phyloP scores from a whole-genome alignment of 305 asterid genomes.

The Salvia sclarea region DNA sequence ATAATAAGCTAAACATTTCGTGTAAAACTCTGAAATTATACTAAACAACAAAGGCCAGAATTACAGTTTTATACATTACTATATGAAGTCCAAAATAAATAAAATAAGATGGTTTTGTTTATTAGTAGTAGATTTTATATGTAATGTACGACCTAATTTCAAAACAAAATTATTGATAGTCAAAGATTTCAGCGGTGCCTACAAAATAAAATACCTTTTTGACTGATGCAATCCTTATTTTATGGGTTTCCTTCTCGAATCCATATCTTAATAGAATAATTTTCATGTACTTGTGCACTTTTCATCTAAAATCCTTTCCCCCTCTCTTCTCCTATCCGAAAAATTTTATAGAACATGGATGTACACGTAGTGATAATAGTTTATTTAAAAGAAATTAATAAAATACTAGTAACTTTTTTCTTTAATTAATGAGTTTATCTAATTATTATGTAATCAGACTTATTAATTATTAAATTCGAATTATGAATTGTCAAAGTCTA shows the following conservation, averaged over 20 bases:
- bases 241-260: conserved; percentile 23
- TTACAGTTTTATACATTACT: background rate
- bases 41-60: background rate
- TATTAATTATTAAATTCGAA: no score
- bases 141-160: background rate
- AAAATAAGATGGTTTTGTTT: background rate
- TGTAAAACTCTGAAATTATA: background rate
- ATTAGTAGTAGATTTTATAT: background rate
- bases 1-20: background rate
- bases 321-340: no score
- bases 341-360: no score
- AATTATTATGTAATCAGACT: no score
- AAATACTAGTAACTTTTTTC: no score
- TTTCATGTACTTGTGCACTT: conserved; percentile 27
- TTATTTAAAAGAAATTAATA: no score
- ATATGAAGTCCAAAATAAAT: no score
- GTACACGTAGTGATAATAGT: no score
- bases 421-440: no score
- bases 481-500: no score
- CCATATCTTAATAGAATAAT: conserved; percentile 32
- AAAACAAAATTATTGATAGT: conserved; percentile 25
- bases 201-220: conserved; percentile 34
- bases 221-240: conserved; percentile 19
- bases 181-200: conserved; percentile 33
- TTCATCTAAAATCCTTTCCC: no score